Conservation (phyloP, 306 rosid genomes). For the Geum urbanum region DNA sequence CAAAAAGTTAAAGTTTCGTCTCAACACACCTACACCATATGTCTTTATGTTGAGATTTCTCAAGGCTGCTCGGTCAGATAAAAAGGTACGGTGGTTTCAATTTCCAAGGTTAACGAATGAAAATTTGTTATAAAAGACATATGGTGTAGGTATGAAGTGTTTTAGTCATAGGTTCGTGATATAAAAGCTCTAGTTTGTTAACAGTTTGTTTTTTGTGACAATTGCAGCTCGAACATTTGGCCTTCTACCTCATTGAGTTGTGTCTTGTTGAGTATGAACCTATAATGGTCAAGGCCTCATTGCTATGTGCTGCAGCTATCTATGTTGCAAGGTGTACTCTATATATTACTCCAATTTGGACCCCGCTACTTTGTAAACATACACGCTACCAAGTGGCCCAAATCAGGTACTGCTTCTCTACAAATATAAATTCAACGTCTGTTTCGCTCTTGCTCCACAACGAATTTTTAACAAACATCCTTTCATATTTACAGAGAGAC, state of each 20-base stretch:
- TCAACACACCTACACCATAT: conserved; percentile 79
- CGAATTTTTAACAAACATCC: neutral
- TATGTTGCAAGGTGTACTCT: conserved; percentile 78
- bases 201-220: conserved; percentile 19
- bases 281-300: conserved; percentile 66
- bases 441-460: neutral
- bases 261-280: conserved; percentile 76
- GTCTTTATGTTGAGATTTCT: conserved; percentile 89
- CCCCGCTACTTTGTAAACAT: conserved; percentile 64
- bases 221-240: conserved; percentile 69
- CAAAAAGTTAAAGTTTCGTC: conserved; percentile 65
- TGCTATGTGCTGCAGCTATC: conserved; percentile 86
- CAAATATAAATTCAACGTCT: neutral
- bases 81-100: conserved; percentile 40
- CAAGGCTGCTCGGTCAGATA: conserved; percentile 77
- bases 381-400: conserved; percentile 62
- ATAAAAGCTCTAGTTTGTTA: conserved; percentile 9
- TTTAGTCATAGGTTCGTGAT: neutral
- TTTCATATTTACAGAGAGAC: conserved; percentile 41
- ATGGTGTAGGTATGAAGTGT: neutral
- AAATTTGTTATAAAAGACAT: neutral
- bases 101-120: neutral
- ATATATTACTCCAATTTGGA: conserved; percentile 65
- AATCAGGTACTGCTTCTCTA: conserved; percentile 45
- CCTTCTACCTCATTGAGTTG: conserved; percentile 67